Base-by-base conservation (phyloP, 768 basidiomycete species). In the Auricularia cornea region DNA sequence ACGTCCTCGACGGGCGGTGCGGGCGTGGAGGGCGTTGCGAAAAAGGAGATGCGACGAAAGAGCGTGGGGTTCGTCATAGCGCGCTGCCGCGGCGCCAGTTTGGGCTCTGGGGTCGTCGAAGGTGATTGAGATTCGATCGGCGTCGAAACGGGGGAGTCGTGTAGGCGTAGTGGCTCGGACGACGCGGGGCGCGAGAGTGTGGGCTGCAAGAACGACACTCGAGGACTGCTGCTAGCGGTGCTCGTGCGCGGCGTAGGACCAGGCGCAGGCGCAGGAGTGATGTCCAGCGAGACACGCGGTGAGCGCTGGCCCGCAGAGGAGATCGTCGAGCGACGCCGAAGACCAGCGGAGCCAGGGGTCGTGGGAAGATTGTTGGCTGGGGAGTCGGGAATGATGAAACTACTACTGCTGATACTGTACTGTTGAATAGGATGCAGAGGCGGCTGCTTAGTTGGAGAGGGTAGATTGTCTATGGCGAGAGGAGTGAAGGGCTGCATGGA, bases 341-440 rank as follows among this genome's bases (percentile, higher is more conserved):
- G 26, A 16, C 26, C 54, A 57, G 54, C 54, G 44, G 44, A 48
- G 44, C 20, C 44, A 48, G 44, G 44, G 44, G 44, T 6, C 44
- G 44, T 77, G 79, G 6, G 81, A 83, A 74, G 77, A 76, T 65
- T 78, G 78, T 61, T 83, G 74, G 26, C 79, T 79, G 54, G 81
- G 74, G 33, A 70, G 65, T 70, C 74, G 68, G 38, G 75, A 62
- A 41, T 72, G 66, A 33, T 64, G 65, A 52, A 68, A 48, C 44
- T 48, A 48, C 6, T 38, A 38, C 35, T 38, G 35, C 35, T 38
- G 35, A 38, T 38, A 38, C 35, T 38, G 35, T 38, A 38, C 35
- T 38, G 35, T 38, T 38, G 35, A 38, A 38, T 38, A 38, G 35
- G 35, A 8, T 38, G 35, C 35, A 38, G 16, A 14, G 35, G 35